A percentile compares a stretch with the other conserved stretches of the same genome.
Evolutionary conservation across 73 alveolate genomes (phyloP).

Genomic region (Stentor coeruleus): DNA sequence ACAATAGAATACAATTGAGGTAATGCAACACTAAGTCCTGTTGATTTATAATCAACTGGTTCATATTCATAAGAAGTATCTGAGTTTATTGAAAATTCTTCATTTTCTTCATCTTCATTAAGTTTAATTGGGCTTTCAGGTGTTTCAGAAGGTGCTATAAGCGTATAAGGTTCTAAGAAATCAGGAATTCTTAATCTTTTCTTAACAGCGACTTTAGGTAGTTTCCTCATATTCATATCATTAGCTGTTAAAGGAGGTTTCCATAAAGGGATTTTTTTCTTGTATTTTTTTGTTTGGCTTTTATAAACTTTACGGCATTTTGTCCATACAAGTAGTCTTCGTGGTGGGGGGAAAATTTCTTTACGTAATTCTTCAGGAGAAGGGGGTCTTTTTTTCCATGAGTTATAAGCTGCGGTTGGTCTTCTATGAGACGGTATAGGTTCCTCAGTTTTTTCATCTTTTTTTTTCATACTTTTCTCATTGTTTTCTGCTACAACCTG

Average conservation of each 20-base stretch:
- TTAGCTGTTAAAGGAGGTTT: not conserved
- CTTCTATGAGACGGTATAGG: not conserved
- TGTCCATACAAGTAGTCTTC: not conserved
- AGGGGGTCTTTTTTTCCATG: not conserved
- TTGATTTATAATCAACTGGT: not conserved
- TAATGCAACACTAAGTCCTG: slow-evolving; percentile 3
- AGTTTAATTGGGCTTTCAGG: not conserved
- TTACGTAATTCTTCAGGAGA: not conserved
- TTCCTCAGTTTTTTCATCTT: not conserved
- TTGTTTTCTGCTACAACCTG: no score
- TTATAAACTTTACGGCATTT: not conserved
- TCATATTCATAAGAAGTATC: not conserved
- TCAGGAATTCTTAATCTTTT: not conserved
- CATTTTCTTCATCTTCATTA: not conserved
- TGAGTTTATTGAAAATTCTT: not conserved
- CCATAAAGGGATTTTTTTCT: not conserved
- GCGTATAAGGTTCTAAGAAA: not conserved
- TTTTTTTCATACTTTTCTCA: not conserved
- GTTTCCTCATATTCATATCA: not conserved
- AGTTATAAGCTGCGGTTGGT: not conserved
- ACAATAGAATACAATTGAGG: not conserved
- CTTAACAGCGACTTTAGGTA: not conserved
- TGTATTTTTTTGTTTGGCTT: not conserved
- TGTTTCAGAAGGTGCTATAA: not conserved
- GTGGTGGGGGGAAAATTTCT: not conserved